Percentiles rank a stretch among this genome's conserved stretches.
Conservation (phyloP, 306 rosid species). For the Arachis hypogaea region DNA sequence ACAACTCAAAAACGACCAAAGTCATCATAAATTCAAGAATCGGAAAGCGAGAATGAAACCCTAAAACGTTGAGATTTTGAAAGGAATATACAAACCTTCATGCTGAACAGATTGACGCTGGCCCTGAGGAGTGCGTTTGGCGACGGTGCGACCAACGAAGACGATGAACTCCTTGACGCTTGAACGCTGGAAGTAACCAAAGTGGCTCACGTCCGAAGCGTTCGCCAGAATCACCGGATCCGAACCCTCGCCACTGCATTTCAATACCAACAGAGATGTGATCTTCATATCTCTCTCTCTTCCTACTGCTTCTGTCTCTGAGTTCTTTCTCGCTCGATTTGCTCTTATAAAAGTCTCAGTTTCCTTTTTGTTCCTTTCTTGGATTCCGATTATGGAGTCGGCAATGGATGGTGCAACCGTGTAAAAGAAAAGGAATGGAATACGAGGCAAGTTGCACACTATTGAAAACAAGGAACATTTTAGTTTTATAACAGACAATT, state of each 20-base stretch:
- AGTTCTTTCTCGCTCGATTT: background rate
- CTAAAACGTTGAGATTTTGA: conserved; percentile 8
- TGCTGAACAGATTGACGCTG: conserved; percentile 98
- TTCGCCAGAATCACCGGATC: conserved; percentile 77
- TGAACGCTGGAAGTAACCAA: conserved; percentile 89
- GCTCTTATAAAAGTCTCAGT: background rate
- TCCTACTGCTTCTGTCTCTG: background rate
- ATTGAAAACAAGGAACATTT: too few relatives aligned
- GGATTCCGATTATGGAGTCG: background rate
- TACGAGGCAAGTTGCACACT: too few relatives aligned
- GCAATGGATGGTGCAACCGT: background rate
- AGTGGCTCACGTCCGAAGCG: conserved; percentile 77
- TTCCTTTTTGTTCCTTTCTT: background rate
- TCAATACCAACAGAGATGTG: conserved; percentile 84
- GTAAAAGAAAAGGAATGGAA: background rate
- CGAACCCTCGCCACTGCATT: conserved; percentile 85
- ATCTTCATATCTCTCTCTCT: conserved; percentile 73
- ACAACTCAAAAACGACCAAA: conserved; percentile 8
- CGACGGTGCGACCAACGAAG: conserved; percentile 96
- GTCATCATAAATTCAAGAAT: background rate
- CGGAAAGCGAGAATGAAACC: conserved; percentile 11
- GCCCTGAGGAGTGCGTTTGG: conserved; percentile 80
- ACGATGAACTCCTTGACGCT: conserved; percentile 91
- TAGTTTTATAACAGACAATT: too few relatives aligned
- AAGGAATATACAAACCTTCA: conserved; percentile 58